Percentiles rank a stretch among this genome's conserved stretches.
phyloP scores from a whole-genome alignment of 495 filamentous ascomycete genomes.

The Arthonia radiata region DNA sequence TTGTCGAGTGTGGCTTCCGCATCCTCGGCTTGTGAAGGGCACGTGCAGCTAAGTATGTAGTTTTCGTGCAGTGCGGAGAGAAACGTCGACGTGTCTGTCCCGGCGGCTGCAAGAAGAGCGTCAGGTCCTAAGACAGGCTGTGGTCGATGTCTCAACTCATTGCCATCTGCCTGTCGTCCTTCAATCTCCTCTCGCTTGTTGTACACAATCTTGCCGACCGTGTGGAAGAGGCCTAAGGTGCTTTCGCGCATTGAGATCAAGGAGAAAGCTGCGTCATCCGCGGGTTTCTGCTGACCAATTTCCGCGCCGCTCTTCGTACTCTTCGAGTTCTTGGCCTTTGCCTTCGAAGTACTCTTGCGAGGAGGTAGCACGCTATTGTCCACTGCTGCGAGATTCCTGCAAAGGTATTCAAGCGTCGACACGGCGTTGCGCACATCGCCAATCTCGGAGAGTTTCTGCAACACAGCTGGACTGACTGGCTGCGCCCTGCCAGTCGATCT shows the following conservation, averaged over 20 bases:
- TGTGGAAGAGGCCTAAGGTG: conserved; percentile 81
- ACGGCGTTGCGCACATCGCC: conserved; percentile 86
- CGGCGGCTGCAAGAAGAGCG: conserved; percentile 61
- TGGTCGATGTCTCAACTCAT: conserved; percentile 1
- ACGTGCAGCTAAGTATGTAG: conserved; percentile 60
- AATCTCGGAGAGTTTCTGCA: conserved; percentile 51
- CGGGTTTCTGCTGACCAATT: conserved; percentile 20
- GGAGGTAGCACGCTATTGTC: too few relatives aligned
- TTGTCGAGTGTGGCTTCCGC: conserved; percentile 37
- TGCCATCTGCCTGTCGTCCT: conserved; percentile 1
- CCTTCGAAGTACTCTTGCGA: conserved; percentile 13
- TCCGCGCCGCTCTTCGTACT: conserved; percentile 28
- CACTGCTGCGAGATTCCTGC: too few relatives aligned
- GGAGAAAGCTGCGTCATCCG: conserved; percentile 45
- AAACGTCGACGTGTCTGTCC: conserved; percentile 72
- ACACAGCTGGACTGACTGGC: conserved; percentile 41
- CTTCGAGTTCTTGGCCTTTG: conserved; percentile 25
- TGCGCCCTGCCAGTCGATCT: conserved; percentile 37
- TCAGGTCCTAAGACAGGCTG: too few relatives aligned
- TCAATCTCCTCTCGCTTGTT: conserved; percentile 46
- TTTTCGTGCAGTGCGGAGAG: conserved; percentile 90
- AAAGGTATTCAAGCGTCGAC: conserved; percentile 72
- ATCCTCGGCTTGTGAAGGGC: conserved; percentile 14
- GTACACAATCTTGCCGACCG: conserved; percentile 81
- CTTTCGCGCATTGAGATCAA: conserved; percentile 64